Percentiles rank a stretch among this genome's conserved stretches.
phyloP scores from a whole-genome alignment of 805 yeast genomes.

The Lipomyces yamanashiensis region DNA sequence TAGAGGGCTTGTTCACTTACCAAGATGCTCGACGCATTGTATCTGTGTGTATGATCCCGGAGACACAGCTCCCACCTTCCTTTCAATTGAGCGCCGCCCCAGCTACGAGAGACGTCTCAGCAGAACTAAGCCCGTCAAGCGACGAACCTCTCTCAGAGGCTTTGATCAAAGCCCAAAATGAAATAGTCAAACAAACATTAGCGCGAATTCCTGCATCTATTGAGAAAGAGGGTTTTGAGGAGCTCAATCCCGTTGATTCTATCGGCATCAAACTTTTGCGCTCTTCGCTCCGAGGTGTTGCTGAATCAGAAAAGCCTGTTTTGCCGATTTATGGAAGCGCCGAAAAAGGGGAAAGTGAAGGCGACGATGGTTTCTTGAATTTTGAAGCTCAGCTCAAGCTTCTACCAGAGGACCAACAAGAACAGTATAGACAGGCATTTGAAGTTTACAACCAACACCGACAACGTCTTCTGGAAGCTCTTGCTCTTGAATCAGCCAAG shows the following conservation, averaged over 20 bases:
- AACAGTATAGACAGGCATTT: slow-evolving; percentile 64
- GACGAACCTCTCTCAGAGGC: slow-evolving; percentile 5
- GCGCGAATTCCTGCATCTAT: slow-evolving; percentile 25
- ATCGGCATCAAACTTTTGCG: slow-evolving; percentile 31
- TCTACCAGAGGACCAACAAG: slow-evolving; percentile 49
- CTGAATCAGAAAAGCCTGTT: slow-evolving; percentile 19
- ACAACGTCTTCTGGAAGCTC: slow-evolving; percentile 73
- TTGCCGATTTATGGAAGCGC: slow-evolving; percentile 21
- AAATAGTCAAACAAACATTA: background rate
- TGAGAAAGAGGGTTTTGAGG: slow-evolving; percentile 26
- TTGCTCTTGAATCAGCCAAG: slow-evolving; percentile 82
- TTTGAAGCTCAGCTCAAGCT: slow-evolving; percentile 57
- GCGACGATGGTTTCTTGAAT: slow-evolving; percentile 54
- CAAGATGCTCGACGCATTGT: slow-evolving; percentile 23
- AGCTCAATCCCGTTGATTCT: slow-evolving; percentile 32
- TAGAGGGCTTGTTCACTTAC: slow-evolving; percentile 12
- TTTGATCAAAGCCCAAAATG: background rate
- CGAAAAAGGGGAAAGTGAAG: background rate
- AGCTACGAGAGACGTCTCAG: background rate
- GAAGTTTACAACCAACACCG: slow-evolving; percentile 75
- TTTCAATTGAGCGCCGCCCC: slow-evolving; percentile 4
- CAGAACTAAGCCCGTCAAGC: slow-evolving; percentile 1
- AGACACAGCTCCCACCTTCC: slow-evolving; percentile 14
- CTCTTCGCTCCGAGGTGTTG: slow-evolving; percentile 28
- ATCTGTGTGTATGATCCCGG: slow-evolving; percentile 9